A percentile compares a stretch with the other conserved stretches of the same genome.
These are phyloP conservation scores for Tardiomyces depauwii DNA, from an alignment of 1,139 yeast species.

Conservation along the genomic window DNA sequence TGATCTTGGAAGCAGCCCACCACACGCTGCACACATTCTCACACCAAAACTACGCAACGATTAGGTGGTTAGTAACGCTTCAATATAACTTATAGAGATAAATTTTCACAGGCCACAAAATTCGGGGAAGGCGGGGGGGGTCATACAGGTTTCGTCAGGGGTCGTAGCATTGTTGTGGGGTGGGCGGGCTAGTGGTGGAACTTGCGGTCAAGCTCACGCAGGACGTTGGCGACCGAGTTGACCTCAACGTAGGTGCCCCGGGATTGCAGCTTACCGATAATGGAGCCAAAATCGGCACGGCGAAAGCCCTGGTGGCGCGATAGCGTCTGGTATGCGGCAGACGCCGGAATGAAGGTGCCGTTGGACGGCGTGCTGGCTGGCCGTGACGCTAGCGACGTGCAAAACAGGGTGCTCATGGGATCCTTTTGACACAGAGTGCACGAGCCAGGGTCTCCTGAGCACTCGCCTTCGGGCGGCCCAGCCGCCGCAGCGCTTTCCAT, in stretches of 20 bases:
- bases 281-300: constrained; percentile 57
- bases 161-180: neutral
- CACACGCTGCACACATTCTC: too few relatives aligned
- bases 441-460: constrained; percentile 84
- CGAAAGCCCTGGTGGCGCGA: constrained; percentile 70
- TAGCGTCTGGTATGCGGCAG: constrained; percentile 78
- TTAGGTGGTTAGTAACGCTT: too few relatives aligned
- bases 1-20: too few relatives aligned
- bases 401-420: constrained; percentile 81
- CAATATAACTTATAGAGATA: too few relatives aligned
- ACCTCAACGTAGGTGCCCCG: constrained; percentile 86
- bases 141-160: too few relatives aligned
- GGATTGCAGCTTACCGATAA: constrained; percentile 68
- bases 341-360: constrained; percentile 63
- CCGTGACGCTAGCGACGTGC: constrained; percentile 65
- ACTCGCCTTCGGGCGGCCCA: constrained; percentile 30
- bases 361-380: constrained; percentile 10
- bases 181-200: constrained; percentile 36
- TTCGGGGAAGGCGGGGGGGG: too few relatives aligned
- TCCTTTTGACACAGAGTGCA: constrained; percentile 77
- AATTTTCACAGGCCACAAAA: too few relatives aligned
- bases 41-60: too few relatives aligned
- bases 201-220: constrained; percentile 63
- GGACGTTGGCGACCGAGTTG: constrained; percentile 71
- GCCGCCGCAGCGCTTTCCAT: neutral